Base-by-base conservation (phyloP, 164 flowering plant genomes). In the Stephania yunnanensis region DNA sequence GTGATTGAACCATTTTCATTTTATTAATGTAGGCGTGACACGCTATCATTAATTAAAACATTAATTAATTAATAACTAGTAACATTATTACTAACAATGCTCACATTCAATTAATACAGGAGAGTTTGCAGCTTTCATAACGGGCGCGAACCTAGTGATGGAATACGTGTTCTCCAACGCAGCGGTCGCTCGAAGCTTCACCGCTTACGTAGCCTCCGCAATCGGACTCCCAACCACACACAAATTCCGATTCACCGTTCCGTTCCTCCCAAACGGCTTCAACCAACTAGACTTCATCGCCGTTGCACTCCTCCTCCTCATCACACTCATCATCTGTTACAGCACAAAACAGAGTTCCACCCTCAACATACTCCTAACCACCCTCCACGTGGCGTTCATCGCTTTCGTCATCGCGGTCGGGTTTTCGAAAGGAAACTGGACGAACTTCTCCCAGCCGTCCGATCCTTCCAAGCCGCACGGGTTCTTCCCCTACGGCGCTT, bases 331-430 rank as follows among this genome's bases (percentile, higher is more conserved):
- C 46, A 89, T 91, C 78, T 91, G 95, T 75, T 86, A 88, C 87
- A 86, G 99, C 58, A 95, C 99, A 13, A 83, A 87, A 52, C 91
- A 93, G 88, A 95, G 97, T 72, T 95, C 99, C 25, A 73, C 77
- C 73, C 69, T 95, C 84, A 95, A 95, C 89, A 84, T 93, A 84
- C 79, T 83, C 46, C 45, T 93, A 75, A 95, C 99, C 17, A 78
- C 82, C 13, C 10, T 89, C 3, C 99, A 95, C 78, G 75, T 93
- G 4, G 55, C 80, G 72, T 91, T 95, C 90, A 87, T 95, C n/a
- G 80, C 68, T 2, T 91, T 95, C 42, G 81, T 93, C 22, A 91
- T 95, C 25, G 25, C 84, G n/a, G 55, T 90, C 5, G 99, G 99
- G 6, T 90, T 95, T 63, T 85, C 83, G 80, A 87, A 71, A 79